Evolutionary conservation across 176 grass and related monocot species (phyloP), one percentile per base, ranked within the genome.

Genomic region (Triticum urartu): DNA sequence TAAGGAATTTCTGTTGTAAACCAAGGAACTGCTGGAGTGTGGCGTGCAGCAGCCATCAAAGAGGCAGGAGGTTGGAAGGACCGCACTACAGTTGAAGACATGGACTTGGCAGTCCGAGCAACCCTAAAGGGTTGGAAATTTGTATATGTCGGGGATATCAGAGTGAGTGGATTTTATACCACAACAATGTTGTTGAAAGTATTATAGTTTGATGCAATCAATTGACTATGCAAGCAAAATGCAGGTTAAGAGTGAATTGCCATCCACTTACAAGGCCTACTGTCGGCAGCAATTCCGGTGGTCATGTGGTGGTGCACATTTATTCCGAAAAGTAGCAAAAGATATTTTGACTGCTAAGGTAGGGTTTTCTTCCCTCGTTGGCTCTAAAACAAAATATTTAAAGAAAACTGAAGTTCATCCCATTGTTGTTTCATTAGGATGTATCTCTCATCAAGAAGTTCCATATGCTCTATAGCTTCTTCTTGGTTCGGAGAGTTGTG

Each of bases 111-210:
- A 63, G 92, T 98, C 86, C 82, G 97, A 85, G 87, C 92, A 86
- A 92, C 90, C 67, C 83, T 98, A 18, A 94, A 90, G 76, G 93
- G 97, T n/a, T 98, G 97, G 97, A 94, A 94, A 87, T 98, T 98
- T 78, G 77, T 98, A 77, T 94, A 96, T 86, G 89, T 87, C 68
- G 94, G 94, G 71, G 84, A 96, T 40, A 43, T 99, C 68, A 99
- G 86, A 72, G 94, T 99, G 85, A 85, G 88, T 77, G 83, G 25
- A 79, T 61, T 9, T 78, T 54, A 47, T 69, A 26, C 21, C 78
- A 63, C 5, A 42, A 56, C 71, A 89, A n/a, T 74, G 21, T 66
- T 83, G 10, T 11, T 14, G 20, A 48, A 72, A 89, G 58, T 72
- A 59, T 68, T 81, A 73, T 68, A 69, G 28, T 6, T 73, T 38